Conservation (phyloP, 2,329 filamentous ascomycete species). For the Dothidotthia symphoricarpi region DNA sequence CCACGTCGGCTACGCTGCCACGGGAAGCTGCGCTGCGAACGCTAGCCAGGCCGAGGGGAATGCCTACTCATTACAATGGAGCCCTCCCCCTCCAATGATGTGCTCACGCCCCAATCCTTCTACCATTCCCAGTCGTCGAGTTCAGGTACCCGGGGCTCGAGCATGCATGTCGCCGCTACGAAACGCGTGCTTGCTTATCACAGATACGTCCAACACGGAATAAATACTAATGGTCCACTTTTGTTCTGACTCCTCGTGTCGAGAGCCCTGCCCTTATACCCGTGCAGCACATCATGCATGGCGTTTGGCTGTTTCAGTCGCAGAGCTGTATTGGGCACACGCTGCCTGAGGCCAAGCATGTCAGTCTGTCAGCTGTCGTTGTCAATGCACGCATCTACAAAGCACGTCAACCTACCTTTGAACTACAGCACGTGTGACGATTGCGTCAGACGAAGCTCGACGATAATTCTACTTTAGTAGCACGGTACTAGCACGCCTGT, state of each 20-base stretch:
- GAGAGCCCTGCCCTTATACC: slow-evolving; percentile 11
- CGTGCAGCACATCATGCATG: slow-evolving; percentile 19
- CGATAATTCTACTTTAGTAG: too few species aligned
- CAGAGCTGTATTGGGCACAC: too few species aligned
- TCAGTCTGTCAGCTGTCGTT: too few species aligned
- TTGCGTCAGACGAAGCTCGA: too few species aligned
- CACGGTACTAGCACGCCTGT: too few species aligned
- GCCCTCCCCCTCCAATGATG: slow-evolving; percentile 13
- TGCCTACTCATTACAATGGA: slow-evolving; percentile 4
- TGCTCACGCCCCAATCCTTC: slow-evolving; percentile 6
- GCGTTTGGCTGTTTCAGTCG: slow-evolving; percentile 26
- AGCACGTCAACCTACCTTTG: too few species aligned
- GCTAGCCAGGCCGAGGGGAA: slow-evolving; percentile 13
- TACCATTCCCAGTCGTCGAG: slow-evolving; percentile 11
- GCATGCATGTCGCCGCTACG: slow-evolving; percentile 1
- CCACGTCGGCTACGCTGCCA: slow-evolving; percentile 32
- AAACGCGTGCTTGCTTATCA: neutral
- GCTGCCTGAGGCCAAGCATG: too few species aligned
- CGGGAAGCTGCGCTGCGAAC: slow-evolving; percentile 16
- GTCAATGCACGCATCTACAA: too few species aligned
- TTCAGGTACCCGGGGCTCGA: slow-evolving; percentile 13
- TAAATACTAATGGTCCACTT: neutral
- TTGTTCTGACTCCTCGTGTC: slow-evolving; percentile 13
- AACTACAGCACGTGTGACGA: too few species aligned
- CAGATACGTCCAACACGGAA: too few species aligned